Percentiles rank a stretch among this genome's conserved stretches.
Conservation (phyloP, 2,329 filamentous ascomycete genomes). For the Dactylellina cionopaga region DNA sequence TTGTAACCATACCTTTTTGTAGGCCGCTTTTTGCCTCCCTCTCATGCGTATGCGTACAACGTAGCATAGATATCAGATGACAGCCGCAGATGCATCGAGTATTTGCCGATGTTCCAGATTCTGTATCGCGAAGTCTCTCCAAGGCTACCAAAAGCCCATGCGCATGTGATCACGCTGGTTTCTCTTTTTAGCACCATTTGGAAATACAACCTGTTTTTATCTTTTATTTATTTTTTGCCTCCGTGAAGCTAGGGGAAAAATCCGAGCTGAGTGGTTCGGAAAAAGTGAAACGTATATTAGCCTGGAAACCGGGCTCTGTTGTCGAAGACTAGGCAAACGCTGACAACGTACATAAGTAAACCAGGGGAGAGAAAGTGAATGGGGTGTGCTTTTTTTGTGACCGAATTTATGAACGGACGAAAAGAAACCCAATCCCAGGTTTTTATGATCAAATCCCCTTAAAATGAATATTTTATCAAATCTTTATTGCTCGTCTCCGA, state of each 20-base stretch:
- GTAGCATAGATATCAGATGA: conserved; percentile 42
- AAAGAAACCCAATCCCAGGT: neutral
- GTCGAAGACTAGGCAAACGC: neutral
- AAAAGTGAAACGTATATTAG: conserved; percentile 31
- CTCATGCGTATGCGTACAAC: too few species aligned
- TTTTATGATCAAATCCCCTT: neutral
- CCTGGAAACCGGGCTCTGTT: conserved; percentile 3
- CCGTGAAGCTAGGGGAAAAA: conserved; percentile 32
- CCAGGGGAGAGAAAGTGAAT: too few species aligned
- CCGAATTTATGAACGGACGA: neutral
- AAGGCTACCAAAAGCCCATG: conserved; percentile 7
- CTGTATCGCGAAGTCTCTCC: neutral
- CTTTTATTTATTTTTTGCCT: conserved; percentile 23
- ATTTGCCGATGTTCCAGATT: conserved; percentile 38
- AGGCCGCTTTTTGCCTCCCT: too few species aligned
- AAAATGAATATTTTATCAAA: too few species aligned
- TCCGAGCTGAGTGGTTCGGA: conserved; percentile 25
- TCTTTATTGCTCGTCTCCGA: conserved; percentile 3
- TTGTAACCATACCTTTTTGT: too few species aligned
- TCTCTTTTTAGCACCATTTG: neutral
- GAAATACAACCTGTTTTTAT: neutral
- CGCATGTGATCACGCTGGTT: conserved; percentile 41
- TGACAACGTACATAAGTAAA: too few species aligned
- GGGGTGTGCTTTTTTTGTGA: neutral
- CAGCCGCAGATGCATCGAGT: conserved; percentile 8